Percentiles rank a stretch among this genome's conserved stretches.
phyloP scores from a whole-genome alignment of 2,329 filamentous ascomycete species.

The Fusarium brachygibbosum region DNA sequence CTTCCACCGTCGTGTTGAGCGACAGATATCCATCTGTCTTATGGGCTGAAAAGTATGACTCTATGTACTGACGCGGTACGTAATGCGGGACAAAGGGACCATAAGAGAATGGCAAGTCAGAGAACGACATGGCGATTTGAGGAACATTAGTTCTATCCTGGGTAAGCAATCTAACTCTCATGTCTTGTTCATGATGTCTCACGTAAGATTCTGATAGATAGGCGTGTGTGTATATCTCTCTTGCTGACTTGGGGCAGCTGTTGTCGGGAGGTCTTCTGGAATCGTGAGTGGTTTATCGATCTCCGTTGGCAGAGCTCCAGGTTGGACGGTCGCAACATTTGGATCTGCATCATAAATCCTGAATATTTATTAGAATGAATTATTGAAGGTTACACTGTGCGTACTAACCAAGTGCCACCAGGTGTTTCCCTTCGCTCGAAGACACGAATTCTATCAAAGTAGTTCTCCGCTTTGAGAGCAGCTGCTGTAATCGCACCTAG shows the following conservation, averaged over 20 bases:
- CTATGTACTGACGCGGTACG: constrained; percentile 67
- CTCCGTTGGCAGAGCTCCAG: constrained; percentile 60
- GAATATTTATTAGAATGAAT: neutral
- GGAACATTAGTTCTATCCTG: constrained; percentile 66
- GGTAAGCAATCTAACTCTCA: fast-evolving
- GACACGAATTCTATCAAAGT: constrained; percentile 58
- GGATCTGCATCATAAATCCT: constrained; percentile 66
- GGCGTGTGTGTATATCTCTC: constrained; percentile 64
- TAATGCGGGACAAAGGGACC: constrained; percentile 69
- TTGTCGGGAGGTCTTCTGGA: constrained; percentile 58
- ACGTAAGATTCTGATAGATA: constrained; percentile 66
- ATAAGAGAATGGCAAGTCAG: constrained; percentile 65
- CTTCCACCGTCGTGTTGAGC: constrained; percentile 66
- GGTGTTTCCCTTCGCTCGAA: constrained; percentile 60
- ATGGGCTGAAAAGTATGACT: constrained; percentile 67
- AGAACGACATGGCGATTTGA: constrained; percentile 69
- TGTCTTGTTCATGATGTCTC: constrained; percentile 39
- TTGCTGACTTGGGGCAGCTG: constrained; percentile 57
- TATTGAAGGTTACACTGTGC: neutral
- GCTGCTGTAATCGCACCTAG: constrained; percentile 63
- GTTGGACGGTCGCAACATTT: constrained; percentile 52
- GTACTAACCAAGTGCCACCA: constrained; percentile 60
- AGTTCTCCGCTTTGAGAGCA: constrained; percentile 61
- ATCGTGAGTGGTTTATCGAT: constrained; percentile 62
- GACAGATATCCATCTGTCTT: constrained; percentile 61